Conservation (phyloP, 1,139 yeast genomes). For the Candida sojae region DNA sequence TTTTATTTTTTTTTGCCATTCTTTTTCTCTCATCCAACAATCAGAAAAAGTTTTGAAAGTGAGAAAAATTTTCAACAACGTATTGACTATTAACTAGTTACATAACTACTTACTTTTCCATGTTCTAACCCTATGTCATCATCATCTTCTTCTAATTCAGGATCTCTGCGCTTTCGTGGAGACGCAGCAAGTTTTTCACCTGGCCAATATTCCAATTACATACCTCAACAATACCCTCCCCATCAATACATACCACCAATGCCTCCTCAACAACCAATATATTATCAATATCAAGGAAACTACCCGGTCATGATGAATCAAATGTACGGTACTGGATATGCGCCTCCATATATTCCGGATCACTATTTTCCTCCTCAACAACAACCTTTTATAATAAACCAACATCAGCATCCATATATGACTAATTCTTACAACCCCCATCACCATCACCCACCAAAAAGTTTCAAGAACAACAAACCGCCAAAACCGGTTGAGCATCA, state of each 20-base stretch:
- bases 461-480: neutral
- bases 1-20: slow-evolving; percentile 3
- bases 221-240: slow-evolving; percentile 21
- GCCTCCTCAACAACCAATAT: slow-evolving; percentile 24
- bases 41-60: slow-evolving; percentile 1
- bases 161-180: slow-evolving; percentile 43
- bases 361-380: slow-evolving; percentile 5
- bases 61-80: slow-evolving; percentile 1
- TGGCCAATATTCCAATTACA: slow-evolving; percentile 20
- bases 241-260: slow-evolving; percentile 20
- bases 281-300: slow-evolving; percentile 16
- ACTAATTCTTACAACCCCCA: neutral
- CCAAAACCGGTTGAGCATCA: neutral
- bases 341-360: slow-evolving; percentile 6
- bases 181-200: slow-evolving; percentile 47
- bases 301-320: slow-evolving; percentile 17
- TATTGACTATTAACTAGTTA: neutral
- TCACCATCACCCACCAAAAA: neutral
- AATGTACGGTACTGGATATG: slow-evolving; percentile 11
- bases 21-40: slow-evolving; percentile 9
- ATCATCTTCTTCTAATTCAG: slow-evolving; percentile 22
- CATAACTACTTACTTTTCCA: slow-evolving; percentile 6
- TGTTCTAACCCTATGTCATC: slow-evolving; percentile 20
- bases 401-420: slow-evolving; percentile 5
- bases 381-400: neutral